Conservation (phyloP, 139 green algal species). For the Chlorella sp. region DNA sequence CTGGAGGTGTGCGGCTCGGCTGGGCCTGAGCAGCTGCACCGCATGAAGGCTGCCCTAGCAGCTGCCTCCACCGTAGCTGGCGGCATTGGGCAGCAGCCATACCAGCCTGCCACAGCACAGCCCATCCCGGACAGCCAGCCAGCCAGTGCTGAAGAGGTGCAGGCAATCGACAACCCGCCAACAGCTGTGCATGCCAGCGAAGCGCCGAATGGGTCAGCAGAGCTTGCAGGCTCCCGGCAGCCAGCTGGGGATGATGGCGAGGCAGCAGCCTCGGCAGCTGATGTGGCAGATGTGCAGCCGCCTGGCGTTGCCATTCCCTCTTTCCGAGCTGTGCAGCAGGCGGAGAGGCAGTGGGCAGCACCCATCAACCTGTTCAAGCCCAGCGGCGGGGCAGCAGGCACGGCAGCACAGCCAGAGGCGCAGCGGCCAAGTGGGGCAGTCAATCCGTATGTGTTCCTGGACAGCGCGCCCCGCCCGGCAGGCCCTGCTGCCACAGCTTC, state of each 20-base stretch:
- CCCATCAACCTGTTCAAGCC: not conserved
- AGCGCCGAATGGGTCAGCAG: not conserved
- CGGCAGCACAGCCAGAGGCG: not conserved
- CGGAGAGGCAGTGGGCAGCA: not conserved
- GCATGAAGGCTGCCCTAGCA: slow-evolving; percentile 10
- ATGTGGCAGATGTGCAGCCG: not conserved
- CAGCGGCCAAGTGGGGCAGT: not conserved
- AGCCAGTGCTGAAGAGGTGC: not conserved
- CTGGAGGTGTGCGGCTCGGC: not conserved
- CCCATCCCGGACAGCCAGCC: not conserved
- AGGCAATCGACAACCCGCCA: not conserved
- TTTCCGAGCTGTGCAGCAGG: not conserved
- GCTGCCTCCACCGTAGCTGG: not conserved
- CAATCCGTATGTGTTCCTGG: not conserved
- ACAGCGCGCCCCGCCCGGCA: not conserved
- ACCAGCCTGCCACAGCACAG: not conserved
- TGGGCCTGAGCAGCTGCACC: not conserved
- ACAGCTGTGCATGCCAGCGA: not conserved
- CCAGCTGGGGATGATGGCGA: not conserved
- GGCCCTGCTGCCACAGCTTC: not conserved
- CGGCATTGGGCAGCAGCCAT: not conserved
- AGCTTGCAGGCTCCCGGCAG: not conserved
- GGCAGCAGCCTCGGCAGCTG: not conserved
- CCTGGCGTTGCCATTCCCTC: too few relatives aligned
- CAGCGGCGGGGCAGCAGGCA: not conserved